Percentiles rank a stretch among this genome's conserved stretches.
Evolutionary conservation across 768 basidiomycete genomes (phyloP).

Genomic region (Suillus plorans): DNA sequence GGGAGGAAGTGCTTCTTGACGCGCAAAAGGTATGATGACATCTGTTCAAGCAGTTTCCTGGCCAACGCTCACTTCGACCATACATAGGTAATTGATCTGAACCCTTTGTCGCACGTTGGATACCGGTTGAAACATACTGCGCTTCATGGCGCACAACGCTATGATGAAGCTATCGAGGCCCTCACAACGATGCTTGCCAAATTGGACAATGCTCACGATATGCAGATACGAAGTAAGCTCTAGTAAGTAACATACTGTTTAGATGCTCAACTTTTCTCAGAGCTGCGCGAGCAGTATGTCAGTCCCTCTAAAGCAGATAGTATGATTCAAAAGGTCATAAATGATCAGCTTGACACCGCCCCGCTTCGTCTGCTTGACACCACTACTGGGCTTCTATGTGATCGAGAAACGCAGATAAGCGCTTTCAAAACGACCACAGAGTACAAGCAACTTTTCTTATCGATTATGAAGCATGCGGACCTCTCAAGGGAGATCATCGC

Average conservation of each 20-base stretch:
- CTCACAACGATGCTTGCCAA: background rate
- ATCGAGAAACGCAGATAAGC: background rate
- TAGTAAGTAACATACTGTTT: background rate
- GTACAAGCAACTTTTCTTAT: background rate
- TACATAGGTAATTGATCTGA: background rate
- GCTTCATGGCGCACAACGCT: background rate
- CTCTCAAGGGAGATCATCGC: background rate
- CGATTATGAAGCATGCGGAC: background rate
- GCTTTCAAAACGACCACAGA: background rate
- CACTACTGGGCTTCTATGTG: background rate
- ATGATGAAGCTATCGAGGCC: background rate
- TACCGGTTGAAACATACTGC: background rate
- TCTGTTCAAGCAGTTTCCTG: background rate
- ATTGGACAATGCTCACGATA: background rate
- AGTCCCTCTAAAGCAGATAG: background rate
- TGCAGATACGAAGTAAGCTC: background rate
- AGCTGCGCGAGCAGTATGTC: background rate
- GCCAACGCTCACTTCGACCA: background rate
- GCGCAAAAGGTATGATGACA: background rate
- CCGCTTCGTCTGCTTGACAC: background rate
- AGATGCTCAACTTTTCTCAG: background rate
- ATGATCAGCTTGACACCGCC: background rate
- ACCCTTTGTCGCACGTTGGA: background rate
- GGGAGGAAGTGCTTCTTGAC: background rate
- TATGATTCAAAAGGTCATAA: background rate